A percentile compares a stretch with the other conserved stretches of the same genome.
Conservation (phyloP, 768 basidiomycete genomes). For the Baorangia bicolor region DNA sequence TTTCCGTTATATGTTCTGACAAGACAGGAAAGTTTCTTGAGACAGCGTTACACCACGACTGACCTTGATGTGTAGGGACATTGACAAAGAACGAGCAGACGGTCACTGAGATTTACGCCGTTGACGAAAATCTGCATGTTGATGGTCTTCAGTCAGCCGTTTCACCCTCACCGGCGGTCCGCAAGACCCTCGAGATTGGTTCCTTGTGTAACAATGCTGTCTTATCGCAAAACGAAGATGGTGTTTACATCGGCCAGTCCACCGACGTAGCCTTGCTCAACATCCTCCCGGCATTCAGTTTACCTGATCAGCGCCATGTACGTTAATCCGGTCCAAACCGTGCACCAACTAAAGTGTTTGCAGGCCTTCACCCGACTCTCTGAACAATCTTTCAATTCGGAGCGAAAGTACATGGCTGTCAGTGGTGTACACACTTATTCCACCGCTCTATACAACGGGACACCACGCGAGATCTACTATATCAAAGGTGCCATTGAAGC, state of each 20-base stretch:
- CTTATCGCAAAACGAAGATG: conserved; percentile 59
- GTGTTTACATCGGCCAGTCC: conserved; percentile 78
- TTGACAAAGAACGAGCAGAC: conserved; percentile 97
- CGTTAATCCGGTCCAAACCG: conserved; percentile 24
- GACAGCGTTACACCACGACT: not conserved
- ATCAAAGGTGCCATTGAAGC: conserved; percentile 92
- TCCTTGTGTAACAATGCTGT: conserved; percentile 90
- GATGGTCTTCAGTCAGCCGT: conserved; percentile 47
- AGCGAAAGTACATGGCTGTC: conserved; percentile 91
- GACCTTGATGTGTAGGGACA: conserved; percentile 52
- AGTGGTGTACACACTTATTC: conserved; percentile 59
- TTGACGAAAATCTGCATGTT: conserved; percentile 76
- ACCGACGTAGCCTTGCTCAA: conserved; percentile 93
- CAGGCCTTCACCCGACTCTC: conserved; percentile 69
- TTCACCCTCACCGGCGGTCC: conserved; percentile 62
- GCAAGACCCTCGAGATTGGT: conserved; percentile 78
- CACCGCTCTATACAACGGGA: conserved; percentile 27
- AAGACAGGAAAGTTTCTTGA: conserved; percentile 69
- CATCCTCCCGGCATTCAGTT: conserved; percentile 62
- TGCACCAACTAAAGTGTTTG: conserved; percentile 3
- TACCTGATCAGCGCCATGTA: conserved; percentile 72
- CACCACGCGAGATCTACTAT: conserved; percentile 75
- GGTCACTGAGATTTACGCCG: conserved; percentile 82
- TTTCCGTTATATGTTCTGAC: conserved; percentile 97
- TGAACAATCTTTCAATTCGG: conserved; percentile 91